phyloP scores from a whole-genome alignment of 2,329 filamentous ascomycete genomes.

The Hansfordia pulvinata region DNA sequence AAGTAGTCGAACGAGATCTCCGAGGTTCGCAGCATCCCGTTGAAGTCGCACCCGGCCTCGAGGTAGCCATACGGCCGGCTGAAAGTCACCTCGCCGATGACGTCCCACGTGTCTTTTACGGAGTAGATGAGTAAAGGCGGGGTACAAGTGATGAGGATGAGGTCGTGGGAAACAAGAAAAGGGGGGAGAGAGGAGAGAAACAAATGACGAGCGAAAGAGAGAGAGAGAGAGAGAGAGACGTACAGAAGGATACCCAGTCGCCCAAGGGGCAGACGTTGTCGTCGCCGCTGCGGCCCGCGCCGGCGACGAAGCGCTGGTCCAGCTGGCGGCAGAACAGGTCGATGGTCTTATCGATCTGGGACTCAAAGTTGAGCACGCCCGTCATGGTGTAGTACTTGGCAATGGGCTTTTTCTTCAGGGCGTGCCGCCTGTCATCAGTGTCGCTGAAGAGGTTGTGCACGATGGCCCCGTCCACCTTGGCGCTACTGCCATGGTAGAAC shows the following conservation, averaged over 20 bases:
- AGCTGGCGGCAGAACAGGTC: constrained; percentile 11
- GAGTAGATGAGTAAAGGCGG: not conserved
- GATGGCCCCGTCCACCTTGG: constrained; percentile 16
- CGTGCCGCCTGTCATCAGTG: constrained; percentile 14
- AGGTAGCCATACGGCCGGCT: constrained; percentile 26
- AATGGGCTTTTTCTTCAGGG: constrained; percentile 12
- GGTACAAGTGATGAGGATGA: not conserved
- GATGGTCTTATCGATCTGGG: constrained; percentile 14
- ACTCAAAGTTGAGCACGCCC: constrained; percentile 11
- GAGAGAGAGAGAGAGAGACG: too few species aligned
- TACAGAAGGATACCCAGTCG: constrained; percentile 14
- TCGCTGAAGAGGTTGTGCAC: constrained; percentile 55
- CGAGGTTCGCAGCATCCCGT: constrained; percentile 16
- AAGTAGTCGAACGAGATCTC: constrained; percentile 20
- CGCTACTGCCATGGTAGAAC: constrained; percentile 14
- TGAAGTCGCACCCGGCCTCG: constrained; percentile 20
- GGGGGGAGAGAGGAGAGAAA: too few species aligned
- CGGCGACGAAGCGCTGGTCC: constrained; percentile 12
- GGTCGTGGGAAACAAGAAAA: too few species aligned
- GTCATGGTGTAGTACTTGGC: constrained; percentile 11
- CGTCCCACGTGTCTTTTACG: constrained; percentile 20
- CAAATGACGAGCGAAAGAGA: too few species aligned
- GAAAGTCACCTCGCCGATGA: constrained; percentile 25
- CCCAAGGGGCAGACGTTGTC: constrained; percentile 10
- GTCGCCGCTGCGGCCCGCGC: too few species aligned